phyloP scores from a whole-genome alignment of 2,329 filamentous ascomycete genomes.

The Xylariaceae sp. region DNA sequence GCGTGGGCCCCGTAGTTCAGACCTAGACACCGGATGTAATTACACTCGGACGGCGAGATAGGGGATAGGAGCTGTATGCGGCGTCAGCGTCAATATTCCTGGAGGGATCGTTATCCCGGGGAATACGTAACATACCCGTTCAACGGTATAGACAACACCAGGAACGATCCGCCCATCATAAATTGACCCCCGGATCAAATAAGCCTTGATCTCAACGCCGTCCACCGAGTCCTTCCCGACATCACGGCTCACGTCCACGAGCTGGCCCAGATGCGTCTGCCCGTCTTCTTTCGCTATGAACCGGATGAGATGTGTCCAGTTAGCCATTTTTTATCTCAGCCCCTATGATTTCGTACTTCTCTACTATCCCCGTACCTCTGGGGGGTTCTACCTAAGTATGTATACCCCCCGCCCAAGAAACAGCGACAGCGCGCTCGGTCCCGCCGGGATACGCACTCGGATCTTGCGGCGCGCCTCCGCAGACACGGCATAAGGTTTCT shows the following conservation, averaged over 20 bases:
- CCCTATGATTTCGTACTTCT: too few relatives aligned
- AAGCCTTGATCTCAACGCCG: constrained; percentile 16
- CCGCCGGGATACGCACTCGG: too few relatives aligned
- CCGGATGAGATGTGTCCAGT: constrained; percentile 21
- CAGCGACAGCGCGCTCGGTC: too few relatives aligned
- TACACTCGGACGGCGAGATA: constrained; percentile 13
- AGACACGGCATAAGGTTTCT: too few relatives aligned
- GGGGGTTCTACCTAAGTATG: too few relatives aligned
- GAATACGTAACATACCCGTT: constrained; percentile 12
- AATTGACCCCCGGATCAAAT: constrained; percentile 15
- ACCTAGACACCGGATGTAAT: constrained; percentile 17
- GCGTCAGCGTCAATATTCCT: not conserved
- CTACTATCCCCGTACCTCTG: too few relatives aligned
- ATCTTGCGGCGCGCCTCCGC: too few relatives aligned
- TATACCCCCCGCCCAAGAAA: too few relatives aligned
- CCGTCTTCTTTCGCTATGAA: constrained; percentile 19
- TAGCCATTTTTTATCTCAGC: constrained; percentile 9
- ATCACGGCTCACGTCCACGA: constrained; percentile 16
- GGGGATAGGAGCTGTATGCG: constrained; percentile 14
- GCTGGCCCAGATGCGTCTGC: constrained; percentile 17
- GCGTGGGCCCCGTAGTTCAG: constrained; percentile 19
- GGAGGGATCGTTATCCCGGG: too few relatives aligned
- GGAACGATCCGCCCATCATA: constrained; percentile 10
- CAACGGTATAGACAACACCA: constrained; percentile 14
- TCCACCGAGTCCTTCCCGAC: constrained; percentile 17